Evolutionary conservation across 2,329 filamentous ascomycete genomes (phyloP).

Genomic region (Cercospora sojina): DNA sequence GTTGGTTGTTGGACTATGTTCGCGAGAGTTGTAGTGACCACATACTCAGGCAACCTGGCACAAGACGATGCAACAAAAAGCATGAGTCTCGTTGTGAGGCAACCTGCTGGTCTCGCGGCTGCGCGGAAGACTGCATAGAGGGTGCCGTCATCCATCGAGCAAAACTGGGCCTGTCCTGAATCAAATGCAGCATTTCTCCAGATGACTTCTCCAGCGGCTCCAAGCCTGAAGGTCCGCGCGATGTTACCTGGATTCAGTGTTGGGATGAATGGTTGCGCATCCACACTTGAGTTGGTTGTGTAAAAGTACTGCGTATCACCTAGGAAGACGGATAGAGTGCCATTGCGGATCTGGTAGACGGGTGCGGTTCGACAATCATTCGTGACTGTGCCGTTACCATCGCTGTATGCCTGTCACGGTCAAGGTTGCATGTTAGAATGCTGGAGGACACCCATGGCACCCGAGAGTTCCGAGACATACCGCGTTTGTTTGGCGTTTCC

Average conservation of each 20-base stretch:
- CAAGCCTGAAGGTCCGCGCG: constrained; percentile 6
- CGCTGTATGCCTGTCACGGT: constrained; percentile 21
- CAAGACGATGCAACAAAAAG: constrained; percentile 13
- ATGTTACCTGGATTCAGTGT: neutral
- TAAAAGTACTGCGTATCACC: constrained; percentile 6
- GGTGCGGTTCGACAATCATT: constrained; percentile 13
- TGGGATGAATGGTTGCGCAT: constrained; percentile 7
- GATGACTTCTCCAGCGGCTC: neutral
- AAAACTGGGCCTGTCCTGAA: constrained; percentile 12
- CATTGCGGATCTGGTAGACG: constrained; percentile 12
- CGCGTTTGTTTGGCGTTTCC: constrained; percentile 3
- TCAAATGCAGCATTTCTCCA: constrained; percentile 13
- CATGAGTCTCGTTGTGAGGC: neutral
- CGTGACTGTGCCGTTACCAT: constrained; percentile 29
- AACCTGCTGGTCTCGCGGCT: constrained; percentile 4
- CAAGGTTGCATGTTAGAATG: neutral
- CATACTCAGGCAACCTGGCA: constrained; percentile 1
- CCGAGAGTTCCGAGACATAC: neutral
- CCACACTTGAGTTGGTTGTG: constrained; percentile 7
- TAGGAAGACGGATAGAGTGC: neutral
- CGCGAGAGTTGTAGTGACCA: neutral
- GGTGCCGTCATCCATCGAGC: constrained; percentile 8
- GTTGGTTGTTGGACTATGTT: neutral
- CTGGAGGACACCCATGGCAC: neutral
- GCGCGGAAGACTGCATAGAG: constrained; percentile 12